Base-by-base conservation (phyloP, 2,329 filamentous ascomycete species). In the Fusarium concolor region DNA sequence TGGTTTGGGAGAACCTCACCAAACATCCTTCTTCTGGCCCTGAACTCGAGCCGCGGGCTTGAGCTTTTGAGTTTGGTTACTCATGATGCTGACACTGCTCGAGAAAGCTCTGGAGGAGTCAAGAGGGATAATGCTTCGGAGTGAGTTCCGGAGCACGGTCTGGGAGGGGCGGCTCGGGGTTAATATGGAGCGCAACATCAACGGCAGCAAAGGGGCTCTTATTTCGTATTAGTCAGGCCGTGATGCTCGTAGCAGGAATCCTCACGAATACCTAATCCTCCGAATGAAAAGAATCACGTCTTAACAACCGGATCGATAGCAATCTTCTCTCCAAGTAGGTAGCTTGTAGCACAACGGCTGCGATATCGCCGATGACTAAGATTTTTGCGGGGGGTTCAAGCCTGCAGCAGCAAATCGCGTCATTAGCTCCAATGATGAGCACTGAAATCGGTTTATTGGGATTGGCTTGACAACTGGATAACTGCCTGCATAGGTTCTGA, bases 11-110 rank as follows among this genome's bases (percentile, higher is more conserved):
- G 17, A 22, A 29, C 68, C 82, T 76, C 66, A 85, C 84, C 84
- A 86, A 38, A 86, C 84, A 82, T 86, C 81, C 66, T 86, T 82
- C 74, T 81, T 78, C 72, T 83, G 81, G 22, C 81, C 81, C 11
- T 82, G 80, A 18, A 86, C 84, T 26, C 84, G 76, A 26, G 82
- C 82, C 7, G 84, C 84, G 37, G 84, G 84, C 78, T 82, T 83
- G 35, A 86, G 74, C 73, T 85, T 85, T 38, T 78, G 75, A 43
- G 79, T 80, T 29, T 79, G 76, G 26, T 44, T 63, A 67, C 77
- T 75, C 82, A 85, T 85, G 45, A 73, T 76, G 55, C 77, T 75
- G 66, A 47, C 29, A 61, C 61, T 70, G 51, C 45, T 64, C 26
- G 62, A 68, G 38, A 71, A 70, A n/a, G 53, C 37, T 65, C 70